Evolutionary conservation across 1,139 yeast species (phyloP), one percentile per base, ranked within the genome.

Genomic region (Zygoascus meyerae): DNA sequence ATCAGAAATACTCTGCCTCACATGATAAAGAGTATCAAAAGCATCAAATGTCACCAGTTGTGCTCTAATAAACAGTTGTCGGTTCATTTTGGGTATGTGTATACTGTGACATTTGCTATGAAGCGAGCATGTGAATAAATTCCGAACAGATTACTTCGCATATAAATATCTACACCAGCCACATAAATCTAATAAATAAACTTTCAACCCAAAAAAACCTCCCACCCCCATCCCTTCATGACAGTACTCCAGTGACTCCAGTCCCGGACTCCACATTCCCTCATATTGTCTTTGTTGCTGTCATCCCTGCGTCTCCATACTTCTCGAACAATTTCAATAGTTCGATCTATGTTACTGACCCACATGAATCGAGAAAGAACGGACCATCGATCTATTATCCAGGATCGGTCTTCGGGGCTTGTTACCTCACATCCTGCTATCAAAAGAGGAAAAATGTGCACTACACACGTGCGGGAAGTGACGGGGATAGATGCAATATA

Each of bases 221-320:
- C 86, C 86, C 86, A 80, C 0, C 81, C 81, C 86, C 86, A 81
- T 54, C 81, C 86, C 55, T 76, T 75, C 86, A 81, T 81, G 10
- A 81, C 78, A 0, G 75, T 66, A 46, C 79, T 76, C 87, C 87
- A 81, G 60, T 81, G 86, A n/a, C 79, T 65, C 63, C 74, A 70
- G 29, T 79, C 73, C 46, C 70, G 68, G 36, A 79, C 68, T 1
- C 70, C 72, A 37, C 67, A 71, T 15, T 69, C 70, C n/a, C 62
- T 56, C 6, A 30, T 14, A 18, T 40, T 44, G 5, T 34, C 31
- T 17, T 33, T 30, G 17, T 21, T 29, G 37, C 31, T 28, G n/a
- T 11, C 42, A 30, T 80, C 83, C 50, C 78, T 78, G 15, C 86
- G 65, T 42, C 72, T 67, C 86, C 87, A 81, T 4, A 80, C 86